Evolutionary conservation across 192 early-diverging fungal species (phyloP), one percentile per base, ranked within the genome.

Genomic region (Backusella macrospora): DNA sequence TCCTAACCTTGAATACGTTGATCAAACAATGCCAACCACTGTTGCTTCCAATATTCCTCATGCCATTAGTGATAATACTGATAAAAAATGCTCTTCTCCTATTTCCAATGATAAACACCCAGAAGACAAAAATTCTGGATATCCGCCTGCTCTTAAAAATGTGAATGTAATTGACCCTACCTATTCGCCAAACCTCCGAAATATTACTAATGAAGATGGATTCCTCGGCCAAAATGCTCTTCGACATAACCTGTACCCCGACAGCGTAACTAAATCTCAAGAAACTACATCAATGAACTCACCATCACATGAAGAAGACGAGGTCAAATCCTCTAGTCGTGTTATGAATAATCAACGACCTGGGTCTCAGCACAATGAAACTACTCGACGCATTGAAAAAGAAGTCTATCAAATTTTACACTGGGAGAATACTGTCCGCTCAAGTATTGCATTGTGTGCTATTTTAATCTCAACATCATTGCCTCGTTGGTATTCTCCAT

Each of bases 351-450:
- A 13, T 5, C 39, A 66, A 38, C 18, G 3, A 12, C 38, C 8
- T 8, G 10, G 21, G 4, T 15, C 44, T 7, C 72, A 73, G 9
- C 72, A 44, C 38, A 73, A 73, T 65, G 42, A 63, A n/a, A 46
- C 44, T 13, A 73, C 72, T 5, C 8, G 34, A 10, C 62, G 63
- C n/a, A 73, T 73, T 34, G 72, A 73, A 46, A 45, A 4, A 10
- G 44, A 73, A 47, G 72, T 65, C 0, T 65, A 38, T 6, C 42
- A 18, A 8, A 48, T 73, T 18, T 47, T 73, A 2, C 70, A 68
- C 29, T 76, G 75, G 75, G 23, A 76, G 12, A 59, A 71, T 16
- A 70, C 75, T 45, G 75, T 55, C 23, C 62, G 65, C 6, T 76
- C 75, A 1, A 47, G 47, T 21, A 70, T 67, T n/a, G 26, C 48